These are phyloP conservation scores for Fusarium stilboides DNA, from an alignment of 2,329 filamentous ascomycete species.

Conservation along the genomic window DNA sequence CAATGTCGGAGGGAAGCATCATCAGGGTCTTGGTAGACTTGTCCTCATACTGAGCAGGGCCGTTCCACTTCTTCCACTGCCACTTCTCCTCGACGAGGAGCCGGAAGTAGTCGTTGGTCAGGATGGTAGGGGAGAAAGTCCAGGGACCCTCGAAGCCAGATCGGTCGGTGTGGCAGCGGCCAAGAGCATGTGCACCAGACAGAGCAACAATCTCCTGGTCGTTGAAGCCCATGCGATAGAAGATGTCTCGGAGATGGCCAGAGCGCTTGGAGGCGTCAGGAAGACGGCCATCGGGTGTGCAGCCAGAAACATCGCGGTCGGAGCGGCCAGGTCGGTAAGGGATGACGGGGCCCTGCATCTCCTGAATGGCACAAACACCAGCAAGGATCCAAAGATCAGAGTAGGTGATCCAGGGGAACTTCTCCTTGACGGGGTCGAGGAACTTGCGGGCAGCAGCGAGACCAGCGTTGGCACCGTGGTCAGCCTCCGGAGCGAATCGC, in stretches of 20 bases:
- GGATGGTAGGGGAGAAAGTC: slow-evolving; percentile 90
- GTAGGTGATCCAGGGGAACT: slow-evolving; percentile 97
- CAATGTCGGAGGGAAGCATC: slow-evolving; percentile 97
- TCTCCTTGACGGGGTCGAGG: slow-evolving; percentile 88
- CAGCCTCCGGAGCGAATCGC: slow-evolving; percentile 90
- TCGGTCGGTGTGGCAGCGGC: slow-evolving; percentile 90
- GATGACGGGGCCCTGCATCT: slow-evolving; percentile 91
- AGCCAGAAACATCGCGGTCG: slow-evolving; percentile 85
- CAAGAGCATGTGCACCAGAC: slow-evolving; percentile 86
- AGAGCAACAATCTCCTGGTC: slow-evolving; percentile 97
- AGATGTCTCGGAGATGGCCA: slow-evolving; percentile 90
- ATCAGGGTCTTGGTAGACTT: slow-evolving; percentile 89
- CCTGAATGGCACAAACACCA: slow-evolving; percentile 89
- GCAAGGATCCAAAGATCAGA: slow-evolving; percentile 96
- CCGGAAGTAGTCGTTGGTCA: slow-evolving; percentile 96
- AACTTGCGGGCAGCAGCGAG: slow-evolving; percentile 90
- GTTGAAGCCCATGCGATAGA: slow-evolving; percentile 97
- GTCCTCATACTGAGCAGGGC: slow-evolving; percentile 90
- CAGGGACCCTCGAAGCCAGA: slow-evolving; percentile 91
- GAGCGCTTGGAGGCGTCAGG: slow-evolving; percentile 84
- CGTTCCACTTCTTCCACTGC: slow-evolving; percentile 91
- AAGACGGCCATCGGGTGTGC: slow-evolving; percentile 92
- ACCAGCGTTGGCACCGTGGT: slow-evolving; percentile 95
- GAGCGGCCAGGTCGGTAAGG: slow-evolving; percentile 89
- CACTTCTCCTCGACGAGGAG: slow-evolving; percentile 93